A percentile compares a stretch with the other conserved stretches of the same genome.
Conservation (phyloP, 768 basidiomycete species). For the Crassisporium funariophilum region DNA sequence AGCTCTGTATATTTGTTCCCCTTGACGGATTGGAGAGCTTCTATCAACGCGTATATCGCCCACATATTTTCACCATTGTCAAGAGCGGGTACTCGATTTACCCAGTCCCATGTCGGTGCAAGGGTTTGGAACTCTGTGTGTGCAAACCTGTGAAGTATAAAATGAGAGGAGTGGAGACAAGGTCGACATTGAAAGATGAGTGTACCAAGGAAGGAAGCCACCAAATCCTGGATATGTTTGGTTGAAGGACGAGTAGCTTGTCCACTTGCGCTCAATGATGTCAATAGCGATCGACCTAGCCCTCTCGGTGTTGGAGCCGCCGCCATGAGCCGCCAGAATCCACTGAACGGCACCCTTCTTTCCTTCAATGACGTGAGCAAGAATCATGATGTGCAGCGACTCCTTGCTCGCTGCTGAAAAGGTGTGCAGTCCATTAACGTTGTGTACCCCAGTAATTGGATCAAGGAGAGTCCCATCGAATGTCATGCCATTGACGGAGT, state of each 20-base stretch:
- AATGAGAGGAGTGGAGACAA: background rate
- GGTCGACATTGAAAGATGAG: background rate
- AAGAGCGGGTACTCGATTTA: conserved; percentile 25
- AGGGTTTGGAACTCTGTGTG: conserved; percentile 17
- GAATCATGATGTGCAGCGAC: conserved; percentile 25
- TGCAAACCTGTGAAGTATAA: conserved; percentile 13
- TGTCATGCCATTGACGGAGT: conserved; percentile 26
- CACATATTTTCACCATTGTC: conserved; percentile 28
- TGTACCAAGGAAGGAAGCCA: conserved; percentile 27
- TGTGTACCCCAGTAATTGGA: conserved; percentile 17
- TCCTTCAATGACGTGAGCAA: conserved; percentile 23
- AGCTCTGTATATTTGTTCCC: conserved; percentile 13
- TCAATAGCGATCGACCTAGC: conserved; percentile 19
- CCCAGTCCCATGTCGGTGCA: conserved; percentile 25
- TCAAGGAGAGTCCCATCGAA: conserved; percentile 25
- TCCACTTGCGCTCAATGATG: conserved; percentile 21
- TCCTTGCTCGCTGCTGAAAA: conserved; percentile 28
- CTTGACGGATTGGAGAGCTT: conserved; percentile 16
- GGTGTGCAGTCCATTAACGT: conserved; percentile 20
- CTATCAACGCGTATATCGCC: conserved; percentile 23
- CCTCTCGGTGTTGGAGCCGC: conserved; percentile 12
- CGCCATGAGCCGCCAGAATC: conserved; percentile 20
- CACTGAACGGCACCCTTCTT: conserved; percentile 20
- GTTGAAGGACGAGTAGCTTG: conserved; percentile 20
- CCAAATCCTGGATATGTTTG: conserved; percentile 26